Percentiles rank a stretch among this genome's conserved stretches.
These are phyloP conservation scores for Hypoxylon subgilvum DNA, from an alignment of 495 filamentous ascomycete genomes.

Conservation along the genomic window DNA sequence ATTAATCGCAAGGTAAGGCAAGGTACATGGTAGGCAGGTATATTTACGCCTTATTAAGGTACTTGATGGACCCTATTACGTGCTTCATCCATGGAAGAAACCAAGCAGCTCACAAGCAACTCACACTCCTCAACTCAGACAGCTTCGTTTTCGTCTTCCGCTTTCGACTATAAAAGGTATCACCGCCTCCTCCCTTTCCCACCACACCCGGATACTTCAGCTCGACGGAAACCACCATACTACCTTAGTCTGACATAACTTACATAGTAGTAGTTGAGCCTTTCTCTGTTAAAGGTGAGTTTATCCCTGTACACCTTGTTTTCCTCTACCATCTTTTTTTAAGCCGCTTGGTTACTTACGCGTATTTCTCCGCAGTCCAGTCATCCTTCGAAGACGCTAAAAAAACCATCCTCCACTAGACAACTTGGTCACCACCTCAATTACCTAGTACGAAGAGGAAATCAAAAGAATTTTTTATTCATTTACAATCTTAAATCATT, in stretches of 20 bases:
- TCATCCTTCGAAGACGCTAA: constrained; percentile 32
- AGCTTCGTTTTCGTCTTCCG: constrained; percentile 30
- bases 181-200: constrained; percentile 17
- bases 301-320: constrained; percentile 5
- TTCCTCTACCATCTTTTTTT: background rate
- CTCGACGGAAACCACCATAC: constrained; percentile 14
- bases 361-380: constrained; percentile 23
- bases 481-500: constrained; percentile 3
- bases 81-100: constrained; percentile 36
- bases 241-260: too few species aligned
- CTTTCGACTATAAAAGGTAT: constrained; percentile 34
- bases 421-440: constrained; percentile 18
- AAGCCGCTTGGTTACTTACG: constrained; percentile 19
- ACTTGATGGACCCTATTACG: constrained; percentile 38
- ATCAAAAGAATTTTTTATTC: background rate
- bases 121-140: too few species aligned
- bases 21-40: constrained; percentile 1
- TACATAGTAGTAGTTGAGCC: too few species aligned
- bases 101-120: constrained; percentile 28
- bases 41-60: constrained; percentile 38
- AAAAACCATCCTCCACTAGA: constrained; percentile 20
- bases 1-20: background rate
- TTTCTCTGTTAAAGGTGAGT: constrained; percentile 19
- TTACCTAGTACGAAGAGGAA: constrained; percentile 2
- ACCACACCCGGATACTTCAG: background rate